Evolutionary conservation across 169 alveolate genomes (phyloP), one percentile per base, ranked within the genome.

Genomic region (Blepharisma undulans): DNA sequence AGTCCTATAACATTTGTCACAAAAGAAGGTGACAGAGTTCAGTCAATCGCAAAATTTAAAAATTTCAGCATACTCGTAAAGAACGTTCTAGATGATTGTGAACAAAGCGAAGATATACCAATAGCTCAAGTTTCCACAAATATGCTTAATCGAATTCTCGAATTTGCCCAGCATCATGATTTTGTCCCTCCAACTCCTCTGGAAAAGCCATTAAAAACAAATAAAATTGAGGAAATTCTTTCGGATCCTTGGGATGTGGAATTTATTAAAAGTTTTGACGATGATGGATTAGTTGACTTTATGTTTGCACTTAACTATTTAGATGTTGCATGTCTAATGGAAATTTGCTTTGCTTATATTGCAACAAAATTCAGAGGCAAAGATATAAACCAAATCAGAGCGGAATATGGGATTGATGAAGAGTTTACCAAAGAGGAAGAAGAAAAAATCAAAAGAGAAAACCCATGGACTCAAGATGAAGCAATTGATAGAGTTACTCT

Each of bases 61-160:
- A 27, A 72, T 5, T 14, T 86, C 27, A 86, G 91, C 72, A 27
- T 19, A 10, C 36, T 86, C 12, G 22, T 86, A 0, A 10, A 36
- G 29, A 29, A 27, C 10, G 66, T 86, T 12, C 12, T 25, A 29
- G 81, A 86, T 80, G 92, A 80, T 27, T n/a, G 19, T 6, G 77
- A 19, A 27, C 22, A 10, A n/a, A 79, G 12, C 32, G 92, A 88
- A 79, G 91, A 78, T 27, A 88, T 88, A n/a, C 90, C 92, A 22
- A 21, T 88, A 10, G 76, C 80, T 8, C 16, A 88, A 7, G 59
- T 88, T 22, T 25, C 32, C 8, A 21, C 18, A 61, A 10, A 25
- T 3, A 72, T 22, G 8, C 59, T 86, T 66, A 1, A 19, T 12
- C 6, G 30, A 19, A 72, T 86, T 19, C 0, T 86, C 8, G 66